These are phyloP conservation scores for Trichosporon asahii DNA, from an alignment of 1,284 basidiomycete species.

Conservation along the genomic window DNA sequence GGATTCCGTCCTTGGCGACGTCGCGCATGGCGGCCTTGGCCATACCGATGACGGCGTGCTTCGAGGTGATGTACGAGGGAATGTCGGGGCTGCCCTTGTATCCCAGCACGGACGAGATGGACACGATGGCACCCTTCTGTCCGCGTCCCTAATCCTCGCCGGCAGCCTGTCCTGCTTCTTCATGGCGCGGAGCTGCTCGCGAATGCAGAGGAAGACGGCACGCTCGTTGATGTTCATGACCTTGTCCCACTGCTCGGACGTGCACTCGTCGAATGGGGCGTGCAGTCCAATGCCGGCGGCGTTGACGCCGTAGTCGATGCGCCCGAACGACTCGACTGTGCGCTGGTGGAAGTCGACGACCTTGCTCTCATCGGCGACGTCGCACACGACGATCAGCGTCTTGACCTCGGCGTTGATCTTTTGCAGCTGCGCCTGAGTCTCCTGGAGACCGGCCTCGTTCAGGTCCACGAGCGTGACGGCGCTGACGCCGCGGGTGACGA, in stretches of 20 bases:
- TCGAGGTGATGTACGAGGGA: conserved; percentile 22
- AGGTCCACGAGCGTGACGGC: conserved; percentile 2
- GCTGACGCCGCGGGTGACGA: conserved; percentile 16
- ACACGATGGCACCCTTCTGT: conserved; percentile 28
- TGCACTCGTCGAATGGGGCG: conserved; percentile 14
- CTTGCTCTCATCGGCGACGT: conserved; percentile 1
- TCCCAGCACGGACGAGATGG: conserved; percentile 17
- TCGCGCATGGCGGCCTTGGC: conserved; percentile 20
- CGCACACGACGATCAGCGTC: conserved; percentile 14
- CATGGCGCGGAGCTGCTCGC: conserved; percentile 27
- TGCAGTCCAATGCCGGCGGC: conserved; percentile 32
- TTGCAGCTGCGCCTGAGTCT: not conserved
- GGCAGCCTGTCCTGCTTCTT: conserved; percentile 19
- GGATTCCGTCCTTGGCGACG: conserved; percentile 19
- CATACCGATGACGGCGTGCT: conserved; percentile 27
- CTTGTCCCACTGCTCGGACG: conserved; percentile 30
- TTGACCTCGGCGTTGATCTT: conserved; percentile 9
- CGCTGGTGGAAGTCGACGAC: not conserved
- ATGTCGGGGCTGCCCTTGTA: not conserved
- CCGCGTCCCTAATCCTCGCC: not conserved
- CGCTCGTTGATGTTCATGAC: conserved; percentile 33
- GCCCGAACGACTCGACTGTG: conserved; percentile 19
- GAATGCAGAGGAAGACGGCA: conserved; percentile 26
- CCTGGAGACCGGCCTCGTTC: conserved; percentile 6
- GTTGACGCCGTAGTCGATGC: conserved; percentile 41